Evolutionary conservation across 2,329 filamentous ascomycete species (phyloP).

Genomic region (Fusarium napiforme): DNA sequence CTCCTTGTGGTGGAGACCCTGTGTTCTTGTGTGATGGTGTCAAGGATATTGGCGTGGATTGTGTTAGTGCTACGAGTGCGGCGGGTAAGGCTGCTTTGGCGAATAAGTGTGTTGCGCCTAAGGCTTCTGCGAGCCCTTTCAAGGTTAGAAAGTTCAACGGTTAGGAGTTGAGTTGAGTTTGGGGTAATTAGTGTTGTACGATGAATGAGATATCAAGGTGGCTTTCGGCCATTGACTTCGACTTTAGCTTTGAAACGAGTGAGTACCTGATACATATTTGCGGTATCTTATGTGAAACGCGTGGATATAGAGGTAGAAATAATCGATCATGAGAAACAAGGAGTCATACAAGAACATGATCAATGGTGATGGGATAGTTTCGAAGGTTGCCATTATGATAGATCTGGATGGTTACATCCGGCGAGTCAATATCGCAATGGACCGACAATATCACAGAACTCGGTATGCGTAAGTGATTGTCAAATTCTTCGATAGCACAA

Average conservation of each 20-base stretch:
- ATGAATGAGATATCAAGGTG: background rate
- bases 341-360: too few relatives aligned
- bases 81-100: conserved; percentile 37
- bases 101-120: conserved; percentile 29
- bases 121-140: conserved; percentile 34
- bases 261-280: background rate
- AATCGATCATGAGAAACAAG: too few relatives aligned
- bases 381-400: too few relatives aligned
- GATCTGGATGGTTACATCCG: too few relatives aligned
- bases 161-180: background rate
- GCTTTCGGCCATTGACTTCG: background rate
- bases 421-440: too few relatives aligned
- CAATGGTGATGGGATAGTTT: too few relatives aligned
- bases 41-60: conserved; percentile 37
- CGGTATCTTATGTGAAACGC: too few relatives aligned
- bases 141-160: conserved; percentile 22
- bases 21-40: conserved; percentile 41
- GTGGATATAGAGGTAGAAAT: too few relatives aligned
- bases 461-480: too few relatives aligned
- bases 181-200: background rate
- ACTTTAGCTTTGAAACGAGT: background rate
- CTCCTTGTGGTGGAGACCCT: conserved; percentile 35
- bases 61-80: conserved; percentile 27
- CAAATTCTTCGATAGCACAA: too few relatives aligned
- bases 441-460: too few relatives aligned